These are phyloP conservation scores for Alternaria rosae DNA, from an alignment of 2,329 filamentous ascomycete genomes.

Conservation along the genomic window DNA sequence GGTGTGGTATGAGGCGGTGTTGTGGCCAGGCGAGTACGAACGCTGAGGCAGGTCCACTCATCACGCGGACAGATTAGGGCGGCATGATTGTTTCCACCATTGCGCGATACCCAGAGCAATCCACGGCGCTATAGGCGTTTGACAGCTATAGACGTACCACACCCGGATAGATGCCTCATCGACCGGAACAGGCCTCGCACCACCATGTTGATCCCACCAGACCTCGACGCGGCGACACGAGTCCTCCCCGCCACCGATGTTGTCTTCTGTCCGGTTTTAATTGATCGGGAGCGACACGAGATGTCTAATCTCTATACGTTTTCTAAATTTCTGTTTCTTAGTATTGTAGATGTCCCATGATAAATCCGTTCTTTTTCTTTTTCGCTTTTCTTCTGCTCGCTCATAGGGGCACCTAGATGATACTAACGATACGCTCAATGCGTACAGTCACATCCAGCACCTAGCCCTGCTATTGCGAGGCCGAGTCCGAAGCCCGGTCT, in stretches of 20 bases:
- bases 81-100: conserved; percentile 7
- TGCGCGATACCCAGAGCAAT: conserved; percentile 14
- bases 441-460: neutral
- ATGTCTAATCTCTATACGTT: conserved; percentile 2
- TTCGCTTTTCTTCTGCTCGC: conserved; percentile 15
- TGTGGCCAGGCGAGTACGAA: conserved; percentile 18
- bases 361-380: conserved; percentile 19
- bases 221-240: conserved; percentile 19
- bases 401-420: conserved; percentile 2
- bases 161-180: conserved; percentile 14
- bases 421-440: neutral
- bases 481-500: conserved; percentile 1
- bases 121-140: conserved; percentile 13
- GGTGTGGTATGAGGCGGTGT: neutral
- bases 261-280: conserved; percentile 3
- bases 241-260: conserved; percentile 14
- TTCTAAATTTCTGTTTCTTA: conserved; percentile 12
- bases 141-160: conserved; percentile 6
- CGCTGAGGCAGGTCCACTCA: conserved; percentile 25
- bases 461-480: neutral
- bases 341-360: conserved; percentile 30
- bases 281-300: conserved; percentile 2
- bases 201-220: conserved; percentile 19
- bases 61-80: conserved; percentile 14
- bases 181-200: conserved; percentile 17